Percentiles rank a stretch among this genome's conserved stretches.
phyloP scores from a whole-genome alignment of 306 rosid species.

The Betula pendula region DNA sequence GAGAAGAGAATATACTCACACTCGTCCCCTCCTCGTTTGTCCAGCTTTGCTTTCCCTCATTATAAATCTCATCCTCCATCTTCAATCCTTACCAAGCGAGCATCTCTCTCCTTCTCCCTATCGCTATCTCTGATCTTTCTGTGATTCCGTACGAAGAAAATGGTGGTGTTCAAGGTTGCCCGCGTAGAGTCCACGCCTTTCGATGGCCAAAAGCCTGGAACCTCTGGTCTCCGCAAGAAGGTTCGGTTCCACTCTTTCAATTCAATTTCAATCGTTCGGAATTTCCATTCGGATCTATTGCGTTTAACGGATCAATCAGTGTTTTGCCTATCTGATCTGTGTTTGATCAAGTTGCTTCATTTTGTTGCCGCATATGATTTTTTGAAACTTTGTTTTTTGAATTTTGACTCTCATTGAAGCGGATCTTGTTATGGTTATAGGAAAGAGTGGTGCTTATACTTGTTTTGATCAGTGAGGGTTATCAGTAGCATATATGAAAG shows the following conservation, averaged over 20 bases:
- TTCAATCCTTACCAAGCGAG: background rate
- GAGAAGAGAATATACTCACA: constrained; percentile 9
- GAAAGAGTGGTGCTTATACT: background rate
- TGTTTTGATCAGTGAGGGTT: background rate
- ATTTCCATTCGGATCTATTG: constrained; percentile 1
- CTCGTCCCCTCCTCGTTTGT: constrained; percentile 22
- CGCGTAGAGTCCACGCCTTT: constrained; percentile 61
- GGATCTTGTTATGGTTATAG: constrained; percentile 14
- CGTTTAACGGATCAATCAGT: constrained; percentile 24
- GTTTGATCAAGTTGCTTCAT: constrained; percentile 26
- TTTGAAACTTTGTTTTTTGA: constrained; percentile 2
- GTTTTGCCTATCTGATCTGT: constrained; percentile 26
- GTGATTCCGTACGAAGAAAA: constrained; percentile 3
- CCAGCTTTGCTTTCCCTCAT: background rate
- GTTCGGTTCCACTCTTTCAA: constrained; percentile 26
- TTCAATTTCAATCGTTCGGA: constrained; percentile 10
- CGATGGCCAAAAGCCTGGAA: constrained; percentile 99
- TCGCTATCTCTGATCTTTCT: background rate
- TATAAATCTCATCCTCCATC: constrained; percentile 10
- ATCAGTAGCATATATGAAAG: background rate
- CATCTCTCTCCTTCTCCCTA: background rate
- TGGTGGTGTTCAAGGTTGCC: constrained; percentile 69
- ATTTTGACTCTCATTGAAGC: constrained; percentile 25
- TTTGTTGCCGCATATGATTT: constrained; percentile 8
- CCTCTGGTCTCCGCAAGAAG: constrained; percentile 99